Percentiles rank a stretch among this genome's conserved stretches.
Conservation (phyloP, 2,329 filamentous ascomycete species). For the Aspergillus sojae region DNA sequence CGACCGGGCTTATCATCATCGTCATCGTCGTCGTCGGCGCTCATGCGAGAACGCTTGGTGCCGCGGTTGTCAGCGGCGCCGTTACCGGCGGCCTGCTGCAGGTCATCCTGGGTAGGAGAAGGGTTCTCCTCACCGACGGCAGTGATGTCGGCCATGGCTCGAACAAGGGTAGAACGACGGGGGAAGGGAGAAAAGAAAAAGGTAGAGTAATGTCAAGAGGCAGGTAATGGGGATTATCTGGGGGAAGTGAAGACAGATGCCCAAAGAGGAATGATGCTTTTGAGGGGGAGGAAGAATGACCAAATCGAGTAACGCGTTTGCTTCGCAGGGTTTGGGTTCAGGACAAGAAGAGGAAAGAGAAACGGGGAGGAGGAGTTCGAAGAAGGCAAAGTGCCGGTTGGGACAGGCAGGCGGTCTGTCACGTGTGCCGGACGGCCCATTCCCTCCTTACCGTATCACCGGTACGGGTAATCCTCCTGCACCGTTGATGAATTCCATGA, state of each 20-base stretch:
- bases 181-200: constrained; percentile 14
- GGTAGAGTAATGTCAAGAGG: constrained; percentile 12
- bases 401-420: constrained; percentile 33
- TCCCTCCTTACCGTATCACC: background rate
- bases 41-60: constrained; percentile 84
- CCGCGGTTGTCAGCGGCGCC: constrained; percentile 75
- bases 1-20: constrained; percentile 97
- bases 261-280: constrained; percentile 51
- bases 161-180: constrained; percentile 11
- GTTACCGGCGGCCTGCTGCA: constrained; percentile 66
- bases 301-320: constrained; percentile 53
- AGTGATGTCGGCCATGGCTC: constrained; percentile 74
- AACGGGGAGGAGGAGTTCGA: constrained; percentile 31
- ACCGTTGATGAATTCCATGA: background rate
- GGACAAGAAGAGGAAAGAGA: constrained; percentile 34
- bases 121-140: constrained; percentile 76
- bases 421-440: constrained; percentile 25
- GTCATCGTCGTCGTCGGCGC: constrained; percentile 90
- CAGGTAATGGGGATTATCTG: constrained; percentile 21
- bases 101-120: constrained; percentile 72
- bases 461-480: background rate
- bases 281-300: constrained; percentile 42
- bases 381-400: constrained; percentile 39
- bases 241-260: constrained; percentile 30
- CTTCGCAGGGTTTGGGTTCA: constrained; percentile 47